Evolutionary conservation across 805 yeast species (phyloP).

Genomic region (Monosporozyma aerobia): DNA sequence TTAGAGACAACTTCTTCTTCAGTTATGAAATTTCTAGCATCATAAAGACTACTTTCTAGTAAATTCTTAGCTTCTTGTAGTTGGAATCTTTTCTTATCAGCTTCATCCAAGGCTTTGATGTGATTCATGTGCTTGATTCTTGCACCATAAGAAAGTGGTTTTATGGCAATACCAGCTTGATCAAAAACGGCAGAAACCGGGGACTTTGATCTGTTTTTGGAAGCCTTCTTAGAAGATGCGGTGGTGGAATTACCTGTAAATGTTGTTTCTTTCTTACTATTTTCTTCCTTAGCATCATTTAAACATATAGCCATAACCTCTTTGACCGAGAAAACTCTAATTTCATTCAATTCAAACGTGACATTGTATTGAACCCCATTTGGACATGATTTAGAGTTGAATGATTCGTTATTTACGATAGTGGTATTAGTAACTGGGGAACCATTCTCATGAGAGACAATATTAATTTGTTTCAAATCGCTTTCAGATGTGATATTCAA

Average conservation of each 20-base stretch:
- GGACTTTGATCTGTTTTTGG: slow-evolving; percentile 7
- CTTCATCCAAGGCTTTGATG: slow-evolving; percentile 47
- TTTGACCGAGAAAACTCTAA: slow-evolving; percentile 41
- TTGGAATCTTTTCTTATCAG: slow-evolving; percentile 38
- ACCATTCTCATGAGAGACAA: slow-evolving; percentile 28
- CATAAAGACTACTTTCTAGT: slow-evolving; percentile 67
- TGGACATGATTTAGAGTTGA: slow-evolving; percentile 33
- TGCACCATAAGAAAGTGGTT: slow-evolving; percentile 1
- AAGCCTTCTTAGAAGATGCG: slow-evolving; percentile 6
- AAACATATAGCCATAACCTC: slow-evolving; percentile 40
- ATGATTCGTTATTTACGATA: slow-evolving; percentile 24
- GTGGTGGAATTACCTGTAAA: slow-evolving; percentile 7
- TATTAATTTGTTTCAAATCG: slow-evolving; percentile 24
- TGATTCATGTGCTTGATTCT: slow-evolving; percentile 24
- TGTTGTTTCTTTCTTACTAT: slow-evolving; percentile 1
- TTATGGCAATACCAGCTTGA: not conserved
- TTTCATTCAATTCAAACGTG: slow-evolving; percentile 38
- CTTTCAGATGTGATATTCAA: slow-evolving; percentile 30
- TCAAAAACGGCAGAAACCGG: not conserved
- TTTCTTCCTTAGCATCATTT: slow-evolving; percentile 22
- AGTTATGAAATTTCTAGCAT: slow-evolving; percentile 50
- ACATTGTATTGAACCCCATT: slow-evolving; percentile 32
- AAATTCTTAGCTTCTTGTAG: slow-evolving; percentile 54
- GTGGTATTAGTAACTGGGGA: slow-evolving; percentile 12
- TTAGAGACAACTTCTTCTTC: slow-evolving; percentile 39